Percentiles rank a stretch among this genome's conserved stretches.
These are phyloP conservation scores for Trichomonascaceae sp. DNA, from an alignment of 1,139 yeast genomes.

Conservation along the genomic window DNA sequence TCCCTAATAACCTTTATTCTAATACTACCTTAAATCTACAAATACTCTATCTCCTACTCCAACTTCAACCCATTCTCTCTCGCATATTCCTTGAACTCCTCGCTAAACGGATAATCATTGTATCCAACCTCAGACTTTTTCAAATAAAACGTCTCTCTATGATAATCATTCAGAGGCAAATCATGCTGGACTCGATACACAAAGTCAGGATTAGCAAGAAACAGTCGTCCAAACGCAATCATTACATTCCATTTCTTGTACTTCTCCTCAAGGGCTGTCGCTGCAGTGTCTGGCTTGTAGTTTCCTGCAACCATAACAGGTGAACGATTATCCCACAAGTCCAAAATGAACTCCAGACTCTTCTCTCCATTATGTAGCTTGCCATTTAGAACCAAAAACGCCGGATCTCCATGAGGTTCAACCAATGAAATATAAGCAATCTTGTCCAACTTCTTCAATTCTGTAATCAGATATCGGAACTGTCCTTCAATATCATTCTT, in stretches of 20 bases:
- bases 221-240: constrained; percentile 43
- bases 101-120: constrained; percentile 16
- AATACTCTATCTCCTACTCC: background rate
- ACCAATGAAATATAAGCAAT: constrained; percentile 49
- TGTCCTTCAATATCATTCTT: constrained; percentile 26
- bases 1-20: too few relatives aligned
- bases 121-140: constrained; percentile 30
- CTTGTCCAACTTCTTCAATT: constrained; percentile 27
- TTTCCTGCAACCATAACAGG: constrained; percentile 36
- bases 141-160: constrained; percentile 34
- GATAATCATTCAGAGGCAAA: constrained; percentile 28
- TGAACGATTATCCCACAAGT: constrained; percentile 7
- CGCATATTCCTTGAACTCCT: background rate
- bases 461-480: constrained; percentile 27
- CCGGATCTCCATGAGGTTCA: constrained; percentile 38
- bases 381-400: constrained; percentile 8
- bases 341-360: background rate
- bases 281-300: constrained; percentile 27
- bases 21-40: too few relatives aligned
- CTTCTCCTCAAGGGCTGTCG: constrained; percentile 28
- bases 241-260: constrained; percentile 31
- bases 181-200: constrained; percentile 4
- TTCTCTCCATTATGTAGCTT: constrained; percentile 3
- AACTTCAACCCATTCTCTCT: background rate
- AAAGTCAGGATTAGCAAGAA: constrained; percentile 40